Evolutionary conservation across 352 stramenopile species (phyloP).

Genomic region (Phytopythium vexans): DNA sequence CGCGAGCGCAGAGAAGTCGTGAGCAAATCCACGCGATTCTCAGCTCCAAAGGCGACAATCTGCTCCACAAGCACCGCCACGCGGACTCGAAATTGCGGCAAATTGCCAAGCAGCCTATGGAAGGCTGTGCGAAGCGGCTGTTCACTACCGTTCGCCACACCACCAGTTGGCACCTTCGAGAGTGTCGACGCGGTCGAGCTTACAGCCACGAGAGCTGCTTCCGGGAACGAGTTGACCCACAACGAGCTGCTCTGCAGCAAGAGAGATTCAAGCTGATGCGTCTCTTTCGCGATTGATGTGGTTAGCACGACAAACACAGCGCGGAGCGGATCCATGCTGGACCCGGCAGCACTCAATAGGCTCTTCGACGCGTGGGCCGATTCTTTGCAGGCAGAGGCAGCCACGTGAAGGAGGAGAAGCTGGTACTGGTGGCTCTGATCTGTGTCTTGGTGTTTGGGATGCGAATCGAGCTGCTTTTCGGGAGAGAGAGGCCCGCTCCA

Average conservation of each 20-base stretch:
- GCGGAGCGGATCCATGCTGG: neutral
- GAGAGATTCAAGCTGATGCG: conserved; percentile 11
- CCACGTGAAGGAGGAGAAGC: conserved; percentile 20
- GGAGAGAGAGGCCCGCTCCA: conserved; percentile 3
- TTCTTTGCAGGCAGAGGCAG: conserved; percentile 8
- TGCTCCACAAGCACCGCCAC: neutral
- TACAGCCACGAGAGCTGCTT: conserved; percentile 7
- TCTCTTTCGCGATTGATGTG: conserved; percentile 6
- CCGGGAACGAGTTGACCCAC: conserved; percentile 31
- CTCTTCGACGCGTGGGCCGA: conserved; percentile 3
- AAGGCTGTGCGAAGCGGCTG: no score
- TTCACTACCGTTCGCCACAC: no score
- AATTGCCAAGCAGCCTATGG: neutral
- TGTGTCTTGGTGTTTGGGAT: neutral
- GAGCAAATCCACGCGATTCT: neutral
- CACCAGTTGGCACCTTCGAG: no score
- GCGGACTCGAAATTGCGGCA: neutral
- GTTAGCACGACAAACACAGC: conserved; percentile 22
- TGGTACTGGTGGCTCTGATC: conserved; percentile 4
- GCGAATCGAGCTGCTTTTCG: no score
- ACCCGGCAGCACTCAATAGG: conserved; percentile 4
- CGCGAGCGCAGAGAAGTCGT: neutral
- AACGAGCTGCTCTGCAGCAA: conserved; percentile 19
- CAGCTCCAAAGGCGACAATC: neutral
- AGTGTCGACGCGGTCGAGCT: neutral